A percentile compares a stretch with the other conserved stretches of the same genome.
Conservation (phyloP, 441 rosid species). For the Pelargonium australe region DNA sequence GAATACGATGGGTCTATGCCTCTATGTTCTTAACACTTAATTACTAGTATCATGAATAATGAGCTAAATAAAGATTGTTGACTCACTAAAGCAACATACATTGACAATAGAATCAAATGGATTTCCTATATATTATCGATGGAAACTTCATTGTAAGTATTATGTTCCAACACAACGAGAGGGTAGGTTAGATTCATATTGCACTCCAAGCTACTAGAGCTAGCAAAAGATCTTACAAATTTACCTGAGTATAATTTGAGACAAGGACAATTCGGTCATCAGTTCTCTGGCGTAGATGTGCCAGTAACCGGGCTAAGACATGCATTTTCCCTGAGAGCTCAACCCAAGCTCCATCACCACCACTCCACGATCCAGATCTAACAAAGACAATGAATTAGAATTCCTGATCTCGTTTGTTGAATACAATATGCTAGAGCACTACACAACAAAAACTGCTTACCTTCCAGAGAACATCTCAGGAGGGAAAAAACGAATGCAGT, state of each 20-base stretch:
- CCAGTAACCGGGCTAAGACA: conserved; percentile 80
- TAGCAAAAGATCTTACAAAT: conserved; percentile 16
- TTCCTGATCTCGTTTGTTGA: conserved; percentile 15
- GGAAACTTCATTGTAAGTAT: neutral
- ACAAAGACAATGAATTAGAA: conserved; percentile 18
- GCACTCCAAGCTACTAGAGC: neutral
- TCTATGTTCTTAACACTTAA: neutral
- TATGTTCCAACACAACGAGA: no score
- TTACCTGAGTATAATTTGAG: conserved; percentile 96
- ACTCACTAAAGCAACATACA: neutral
- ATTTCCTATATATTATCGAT: neutral
- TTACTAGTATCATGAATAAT: neutral
- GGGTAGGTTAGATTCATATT: conserved; percentile 13
- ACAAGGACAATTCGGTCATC: conserved; percentile 95
- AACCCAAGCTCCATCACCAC: conserved; percentile 95
- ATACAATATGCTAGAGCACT: conserved; percentile 9
- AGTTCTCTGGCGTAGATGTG: conserved; percentile 70
- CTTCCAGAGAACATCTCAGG: conserved; percentile 95
- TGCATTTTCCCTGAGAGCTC: conserved; percentile 99
- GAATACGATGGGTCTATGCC: neutral
- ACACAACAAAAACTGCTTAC: conserved; percentile 31
- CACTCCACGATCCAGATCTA: conserved; percentile 93
- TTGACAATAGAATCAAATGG: neutral
- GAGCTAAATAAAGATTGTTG: neutral
- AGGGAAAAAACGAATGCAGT: conserved; percentile 78